Evolutionary conservation across 768 basidiomycete genomes (phyloP), one percentile per base, ranked within the genome.

Genomic region (Termitomyces sp.): DNA sequence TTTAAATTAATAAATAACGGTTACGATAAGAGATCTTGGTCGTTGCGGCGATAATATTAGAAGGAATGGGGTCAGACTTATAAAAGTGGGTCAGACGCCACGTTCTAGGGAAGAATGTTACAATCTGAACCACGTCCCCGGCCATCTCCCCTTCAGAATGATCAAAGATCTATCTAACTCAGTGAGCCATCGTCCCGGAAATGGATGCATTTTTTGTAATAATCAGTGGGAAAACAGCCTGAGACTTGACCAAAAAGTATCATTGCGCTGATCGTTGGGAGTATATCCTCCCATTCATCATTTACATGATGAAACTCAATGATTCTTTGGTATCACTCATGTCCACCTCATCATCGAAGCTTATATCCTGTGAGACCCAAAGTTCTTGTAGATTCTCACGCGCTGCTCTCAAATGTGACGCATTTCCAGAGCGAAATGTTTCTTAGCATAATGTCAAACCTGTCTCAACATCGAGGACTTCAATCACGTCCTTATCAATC

Each of bases 111-210:
- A 57, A 54, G 37, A 50, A 54, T 58, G 48, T 56, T 49, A 44
- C 56, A 61, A 59, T 58, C 54, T 49, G 49, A 58, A 58, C 52
- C 56, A 42, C 32, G 32, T 27, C 37, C 47, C 59, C 61, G 63
- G 63, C 59, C 47, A 64, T 64, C 61, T 56, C 63, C 61, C 43
- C 19, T 59, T 61, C 63, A 48, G 52, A 52, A 59, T 60, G 52
- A 60, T 56, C 56, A 55, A 53, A 59, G 61, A 64, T 64, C 45
- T 54, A 44, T 32, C 23, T 55, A 54, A 27, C 34, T 52, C 43
- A 50, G 37, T 50, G 61, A 45, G 57, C 63, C 63, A 59, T 57
- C 21, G 12, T 51, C 61, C 61, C 55, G 63, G 61, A 55, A 64
- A 63, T 56, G 50, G 49, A 41, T 32, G 25, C 44, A 28, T 42